phyloP scores from a whole-genome alignment of 2,329 filamentous ascomycete species.

The Pyricularia sp. region DNA sequence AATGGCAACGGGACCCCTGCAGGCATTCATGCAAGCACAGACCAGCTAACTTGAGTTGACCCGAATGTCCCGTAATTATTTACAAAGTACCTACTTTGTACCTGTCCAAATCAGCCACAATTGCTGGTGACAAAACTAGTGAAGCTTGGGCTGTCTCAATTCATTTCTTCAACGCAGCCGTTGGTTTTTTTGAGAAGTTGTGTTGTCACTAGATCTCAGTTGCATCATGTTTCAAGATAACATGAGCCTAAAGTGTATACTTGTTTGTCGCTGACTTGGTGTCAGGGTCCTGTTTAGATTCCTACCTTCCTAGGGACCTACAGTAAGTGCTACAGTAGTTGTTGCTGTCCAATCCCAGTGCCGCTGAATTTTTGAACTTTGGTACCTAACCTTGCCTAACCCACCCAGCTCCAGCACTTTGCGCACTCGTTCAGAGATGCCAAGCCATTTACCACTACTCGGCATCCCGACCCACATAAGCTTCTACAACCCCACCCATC shows the following conservation, averaged over 20 bases:
- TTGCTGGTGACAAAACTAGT: not conserved
- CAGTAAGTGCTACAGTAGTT: too few species aligned
- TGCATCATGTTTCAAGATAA: not conserved
- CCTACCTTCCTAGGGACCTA: too few species aligned
- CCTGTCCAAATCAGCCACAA: not conserved
- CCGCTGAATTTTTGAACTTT: too few species aligned
- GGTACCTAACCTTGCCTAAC: not conserved
- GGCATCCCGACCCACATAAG: not conserved
- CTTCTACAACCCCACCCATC: not conserved
- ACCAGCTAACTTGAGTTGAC: not conserved
- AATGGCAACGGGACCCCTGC: conserved; percentile 1
- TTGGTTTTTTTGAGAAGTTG: not conserved
- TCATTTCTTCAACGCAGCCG: not conserved
- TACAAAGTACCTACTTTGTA: too few species aligned
- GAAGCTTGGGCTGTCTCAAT: not conserved
- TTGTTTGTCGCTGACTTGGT: not conserved
- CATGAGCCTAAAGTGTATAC: too few species aligned
- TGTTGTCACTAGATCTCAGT: not conserved
- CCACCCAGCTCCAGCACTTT: not conserved
- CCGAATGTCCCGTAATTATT: too few species aligned
- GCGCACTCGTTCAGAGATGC: not conserved
- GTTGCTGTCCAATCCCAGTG: too few species aligned
- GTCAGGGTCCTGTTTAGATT: not conserved
- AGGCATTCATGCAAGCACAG: not conserved
- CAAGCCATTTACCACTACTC: not conserved